Percentiles rank a stretch among this genome's conserved stretches.
These are phyloP conservation scores for Nakaseomyces uthaithaninus DNA, from an alignment of 1,139 yeast species.

Conservation along the genomic window DNA sequence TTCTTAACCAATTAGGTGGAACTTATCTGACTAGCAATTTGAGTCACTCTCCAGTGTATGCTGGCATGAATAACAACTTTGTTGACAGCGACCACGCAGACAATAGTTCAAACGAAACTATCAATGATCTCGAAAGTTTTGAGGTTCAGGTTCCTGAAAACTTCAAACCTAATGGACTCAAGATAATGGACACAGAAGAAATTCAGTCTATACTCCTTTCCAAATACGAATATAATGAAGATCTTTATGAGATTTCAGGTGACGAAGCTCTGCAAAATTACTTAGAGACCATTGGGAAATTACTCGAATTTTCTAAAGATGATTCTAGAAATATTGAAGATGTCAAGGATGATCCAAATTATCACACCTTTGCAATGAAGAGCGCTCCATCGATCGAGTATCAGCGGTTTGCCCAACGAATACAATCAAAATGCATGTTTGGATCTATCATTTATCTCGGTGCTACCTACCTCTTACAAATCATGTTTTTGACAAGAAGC, in stretches of 20 bases:
- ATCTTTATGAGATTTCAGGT: slow-evolving; percentile 10
- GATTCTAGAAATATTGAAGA: slow-evolving; percentile 7
- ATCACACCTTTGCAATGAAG: slow-evolving; percentile 18
- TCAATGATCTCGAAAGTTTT: not conserved
- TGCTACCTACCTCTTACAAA: slow-evolving; percentile 21
- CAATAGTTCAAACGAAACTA: not conserved
- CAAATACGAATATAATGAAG: slow-evolving; percentile 1
- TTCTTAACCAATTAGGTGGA: not conserved
- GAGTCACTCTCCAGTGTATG: not conserved
- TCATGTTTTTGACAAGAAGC: slow-evolving; percentile 36
- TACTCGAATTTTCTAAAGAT: slow-evolving; percentile 13
- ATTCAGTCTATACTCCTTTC: not conserved
- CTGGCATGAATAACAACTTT: slow-evolving; percentile 1
- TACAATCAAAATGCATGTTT: slow-evolving; percentile 21
- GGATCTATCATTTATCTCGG: slow-evolving; percentile 21
- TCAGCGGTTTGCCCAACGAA: slow-evolving; percentile 18
- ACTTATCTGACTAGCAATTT: not conserved
- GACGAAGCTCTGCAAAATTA: slow-evolving; percentile 20
- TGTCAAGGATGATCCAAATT: slow-evolving; percentile 1
- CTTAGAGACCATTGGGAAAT: slow-evolving; percentile 14
- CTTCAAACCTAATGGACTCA: not conserved
- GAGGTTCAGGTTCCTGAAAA: not conserved
- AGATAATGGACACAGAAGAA: slow-evolving; percentile 1
- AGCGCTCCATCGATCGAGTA: slow-evolving; percentile 19
- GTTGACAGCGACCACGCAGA: not conserved